A percentile compares a stretch with the other conserved stretches of the same genome.
phyloP scores from a whole-genome alignment of 2,329 filamentous ascomycete genomes.

The Sporothrix protearum region DNA sequence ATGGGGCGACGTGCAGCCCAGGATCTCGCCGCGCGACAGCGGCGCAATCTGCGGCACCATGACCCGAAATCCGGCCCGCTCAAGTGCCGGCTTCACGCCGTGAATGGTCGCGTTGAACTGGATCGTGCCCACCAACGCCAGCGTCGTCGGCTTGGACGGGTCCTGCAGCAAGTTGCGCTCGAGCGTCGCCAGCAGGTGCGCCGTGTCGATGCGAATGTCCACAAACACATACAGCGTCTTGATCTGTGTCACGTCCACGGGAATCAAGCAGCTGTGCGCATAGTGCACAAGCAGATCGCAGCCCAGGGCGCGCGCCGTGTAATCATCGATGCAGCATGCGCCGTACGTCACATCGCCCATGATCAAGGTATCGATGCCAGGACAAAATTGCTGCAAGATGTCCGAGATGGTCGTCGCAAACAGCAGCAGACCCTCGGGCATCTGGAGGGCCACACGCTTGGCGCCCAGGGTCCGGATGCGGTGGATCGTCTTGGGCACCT shows the following conservation, averaged over 20 bases:
- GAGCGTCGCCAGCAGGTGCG: constrained; percentile 80
- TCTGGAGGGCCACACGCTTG: constrained; percentile 87
- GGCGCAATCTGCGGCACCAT: constrained; percentile 90
- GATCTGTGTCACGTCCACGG: constrained; percentile 93
- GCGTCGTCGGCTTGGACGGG: constrained; percentile 82
- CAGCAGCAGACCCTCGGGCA: constrained; percentile 89
- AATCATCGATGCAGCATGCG: constrained; percentile 98
- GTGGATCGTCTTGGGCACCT: constrained; percentile 97
- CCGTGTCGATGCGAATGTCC: constrained; percentile 90
- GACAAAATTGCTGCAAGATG: constrained; percentile 91
- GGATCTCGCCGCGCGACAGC: constrained; percentile 88
- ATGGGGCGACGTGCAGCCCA: constrained; percentile 89
- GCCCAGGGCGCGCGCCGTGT: constrained; percentile 87
- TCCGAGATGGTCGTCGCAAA: constrained; percentile 98
- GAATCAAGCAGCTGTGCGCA: constrained; percentile 93
- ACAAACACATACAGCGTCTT: constrained; percentile 98
- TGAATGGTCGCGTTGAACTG: constrained; percentile 98
- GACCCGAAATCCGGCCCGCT: constrained; percentile 79
- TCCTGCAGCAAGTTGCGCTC: constrained; percentile 75
- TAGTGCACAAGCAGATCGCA: constrained; percentile 96
- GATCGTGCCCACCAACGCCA: constrained; percentile 93
- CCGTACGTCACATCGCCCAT: constrained; percentile 99
- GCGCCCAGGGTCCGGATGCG: constrained; percentile 77
- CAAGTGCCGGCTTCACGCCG: constrained; percentile 71
- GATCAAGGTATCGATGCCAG: constrained; percentile 86